Base-by-base conservation (phyloP, 2,329 filamentous ascomycete species). In the Cryphonectria japonica region DNA sequence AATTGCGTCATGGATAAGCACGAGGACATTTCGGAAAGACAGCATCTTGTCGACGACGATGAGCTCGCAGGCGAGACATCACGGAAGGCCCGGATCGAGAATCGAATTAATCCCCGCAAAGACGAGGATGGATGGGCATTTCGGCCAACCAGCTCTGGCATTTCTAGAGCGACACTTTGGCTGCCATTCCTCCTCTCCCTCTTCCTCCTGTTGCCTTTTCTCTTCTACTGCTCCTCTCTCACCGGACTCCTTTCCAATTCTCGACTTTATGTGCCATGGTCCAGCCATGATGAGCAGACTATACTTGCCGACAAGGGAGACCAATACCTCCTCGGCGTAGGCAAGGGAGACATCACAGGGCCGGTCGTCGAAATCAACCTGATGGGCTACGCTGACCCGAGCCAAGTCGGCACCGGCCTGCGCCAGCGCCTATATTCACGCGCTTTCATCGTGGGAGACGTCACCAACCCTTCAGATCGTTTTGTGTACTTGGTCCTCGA, bases 401-500 rank as follows among this genome's bases (percentile, higher is more conserved):
- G 87, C 60, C 95, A 98, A 81, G 82, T 92, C n/a, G 95, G 95
- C 62, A 90, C 89, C 7, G 95, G 95, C 37, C 83, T 98, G 64
- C 91, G 94, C 61, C 95, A 98, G 82, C 88, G 95, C 69, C 85
- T 97, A 32, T 95, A 95, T 81, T 93, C 93, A 22, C 90, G 95
- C 69, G 91, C 95, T 41, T 97, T 97, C 81, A 95, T 97, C 75
- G 84, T 97, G 67, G 94, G 92, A 68, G 89, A 92, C 77, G 81
- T 89, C 0, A 82, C 87, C 41, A 86, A 88, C 26, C 86, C 90
- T 0, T 83, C 85, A 32, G 91, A 96, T 73, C 89, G 94, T 43
- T 92, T 97, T 77, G 87, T 95, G 32, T 98, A 97, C 78, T 83
- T 97, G 32, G 91, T 97, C 26, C 86, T 97, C n/a, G 95, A 98